Percentiles rank a stretch among this genome's conserved stretches.
Evolutionary conservation across 257 asterid genomes (phyloP).

Genomic region (Agastache rugosa): DNA sequence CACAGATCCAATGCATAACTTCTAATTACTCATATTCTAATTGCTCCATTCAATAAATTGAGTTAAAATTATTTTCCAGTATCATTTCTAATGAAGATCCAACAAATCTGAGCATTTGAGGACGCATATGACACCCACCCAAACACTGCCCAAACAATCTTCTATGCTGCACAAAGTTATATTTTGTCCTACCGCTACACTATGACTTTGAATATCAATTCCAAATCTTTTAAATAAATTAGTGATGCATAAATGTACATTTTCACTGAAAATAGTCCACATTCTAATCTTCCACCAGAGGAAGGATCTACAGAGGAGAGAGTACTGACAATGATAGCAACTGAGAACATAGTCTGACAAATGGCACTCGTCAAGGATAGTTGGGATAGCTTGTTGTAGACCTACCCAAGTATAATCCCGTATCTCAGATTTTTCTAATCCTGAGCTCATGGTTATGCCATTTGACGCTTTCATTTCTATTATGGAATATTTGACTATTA

Average conservation of each 20-base stretch:
- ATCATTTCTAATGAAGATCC: conserved; percentile 18
- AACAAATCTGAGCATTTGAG: conserved; percentile 29
- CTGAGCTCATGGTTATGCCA: neutral
- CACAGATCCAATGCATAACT: neutral
- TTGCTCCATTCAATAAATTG: conserved; percentile 14
- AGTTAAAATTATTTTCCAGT: conserved; percentile 5
- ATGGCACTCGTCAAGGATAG: neutral
- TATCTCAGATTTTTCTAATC: neutral
- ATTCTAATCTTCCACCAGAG: neutral
- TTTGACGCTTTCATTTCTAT: neutral
- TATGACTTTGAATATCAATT: neutral
- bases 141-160: conserved; percentile 22
- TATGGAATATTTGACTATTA: neutral
- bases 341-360: neutral
- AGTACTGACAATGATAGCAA: neutral
- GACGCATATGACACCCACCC: conserved; percentile 10
- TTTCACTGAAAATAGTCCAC: neutral
- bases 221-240: neutral
- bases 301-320: neutral
- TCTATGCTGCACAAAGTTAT: conserved; percentile 5
- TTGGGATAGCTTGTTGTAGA: neutral
- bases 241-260: neutral
- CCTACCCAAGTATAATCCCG: neutral
- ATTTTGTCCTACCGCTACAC: conserved; percentile 6
- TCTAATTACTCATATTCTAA: conserved; percentile 15